These are phyloP conservation scores for Tilletia walkeri DNA, from an alignment of 1,284 basidiomycete genomes.

Conservation along the genomic window DNA sequence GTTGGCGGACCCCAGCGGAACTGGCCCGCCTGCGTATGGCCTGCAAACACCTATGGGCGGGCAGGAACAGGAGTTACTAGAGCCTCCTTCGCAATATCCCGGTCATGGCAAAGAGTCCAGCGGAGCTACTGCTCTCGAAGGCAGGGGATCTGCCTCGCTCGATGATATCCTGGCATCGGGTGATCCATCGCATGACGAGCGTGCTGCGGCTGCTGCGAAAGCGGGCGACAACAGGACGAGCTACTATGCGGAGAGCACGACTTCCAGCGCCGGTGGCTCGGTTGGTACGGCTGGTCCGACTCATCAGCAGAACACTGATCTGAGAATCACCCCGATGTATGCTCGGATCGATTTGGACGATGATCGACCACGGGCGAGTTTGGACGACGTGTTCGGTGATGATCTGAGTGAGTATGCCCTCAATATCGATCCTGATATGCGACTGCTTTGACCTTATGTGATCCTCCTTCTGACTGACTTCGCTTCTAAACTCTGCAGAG, in stretches of 20 bases:
- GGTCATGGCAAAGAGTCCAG: background rate
- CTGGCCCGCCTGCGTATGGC: background rate
- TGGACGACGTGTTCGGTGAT: slow-evolving; percentile 43
- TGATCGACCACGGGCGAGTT: slow-evolving; percentile 28
- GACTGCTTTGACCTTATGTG: background rate
- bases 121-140: background rate
- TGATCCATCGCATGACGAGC: background rate
- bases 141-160: background rate
- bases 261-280: background rate
- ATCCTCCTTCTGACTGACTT: background rate
- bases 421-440: background rate
- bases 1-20: background rate
- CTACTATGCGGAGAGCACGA: slow-evolving; percentile 13
- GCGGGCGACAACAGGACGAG: slow-evolving; percentile 10
- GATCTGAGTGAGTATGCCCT: slow-evolving; percentile 33
- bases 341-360: slow-evolving; percentile 36
- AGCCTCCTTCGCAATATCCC: background rate
- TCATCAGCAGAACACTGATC: background rate
- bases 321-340: background rate
- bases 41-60: background rate
- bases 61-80: background rate
- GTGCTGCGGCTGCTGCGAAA: background rate
- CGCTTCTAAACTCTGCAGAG: slow-evolving; percentile 23
- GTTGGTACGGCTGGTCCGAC: background rate
- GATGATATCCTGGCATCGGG: background rate